These are phyloP conservation scores for Populus hybrid DNA, from an alignment of 441 rosid genomes.

Conservation along the genomic window DNA sequence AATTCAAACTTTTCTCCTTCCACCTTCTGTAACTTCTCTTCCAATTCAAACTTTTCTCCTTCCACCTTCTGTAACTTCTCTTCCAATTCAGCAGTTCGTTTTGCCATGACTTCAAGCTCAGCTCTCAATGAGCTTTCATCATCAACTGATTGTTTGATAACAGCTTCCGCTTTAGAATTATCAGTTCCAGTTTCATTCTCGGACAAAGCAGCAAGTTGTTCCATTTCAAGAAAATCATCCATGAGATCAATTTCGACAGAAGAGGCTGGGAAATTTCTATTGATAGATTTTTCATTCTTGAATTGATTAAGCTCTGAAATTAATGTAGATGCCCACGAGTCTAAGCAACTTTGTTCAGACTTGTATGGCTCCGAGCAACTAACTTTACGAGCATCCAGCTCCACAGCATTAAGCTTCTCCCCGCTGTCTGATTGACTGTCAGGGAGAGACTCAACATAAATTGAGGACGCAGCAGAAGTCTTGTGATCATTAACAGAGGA, in stretches of 20 bases:
- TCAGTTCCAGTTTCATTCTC: conserved; percentile 36
- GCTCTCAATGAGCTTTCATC: conserved; percentile 42
- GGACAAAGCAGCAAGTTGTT: conserved; percentile 72
- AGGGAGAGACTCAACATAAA: conserved; percentile 45
- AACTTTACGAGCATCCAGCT: conserved; percentile 34
- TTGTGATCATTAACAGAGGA: conserved; percentile 37
- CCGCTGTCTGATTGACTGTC: conserved; percentile 80
- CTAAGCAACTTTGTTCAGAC: conserved; percentile 40
- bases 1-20: conserved; percentile 32
- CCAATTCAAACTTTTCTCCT: conserved; percentile 36
- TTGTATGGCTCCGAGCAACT: conserved; percentile 31
- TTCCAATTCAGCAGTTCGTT: conserved; percentile 46
- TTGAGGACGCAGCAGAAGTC: conserved; percentile 43
- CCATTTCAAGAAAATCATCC: conserved; percentile 99
- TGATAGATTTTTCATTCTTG: conserved; percentile 9
- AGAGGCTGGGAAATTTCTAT: conserved; percentile 36
- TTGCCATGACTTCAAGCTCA: conserved; percentile 50
- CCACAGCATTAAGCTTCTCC: conserved; percentile 47
- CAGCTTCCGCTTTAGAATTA: conserved; percentile 30
- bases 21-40: conserved; percentile 21
- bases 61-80: conserved; percentile 46
- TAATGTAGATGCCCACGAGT: conserved; percentile 59
- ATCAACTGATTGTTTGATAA: conserved; percentile 26
- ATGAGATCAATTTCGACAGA: conserved; percentile 63
- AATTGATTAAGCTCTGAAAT: conserved; percentile 47